Evolutionary conservation across 2,329 filamentous ascomycete genomes (phyloP).

Genomic region (Sporothrix sp.): DNA sequence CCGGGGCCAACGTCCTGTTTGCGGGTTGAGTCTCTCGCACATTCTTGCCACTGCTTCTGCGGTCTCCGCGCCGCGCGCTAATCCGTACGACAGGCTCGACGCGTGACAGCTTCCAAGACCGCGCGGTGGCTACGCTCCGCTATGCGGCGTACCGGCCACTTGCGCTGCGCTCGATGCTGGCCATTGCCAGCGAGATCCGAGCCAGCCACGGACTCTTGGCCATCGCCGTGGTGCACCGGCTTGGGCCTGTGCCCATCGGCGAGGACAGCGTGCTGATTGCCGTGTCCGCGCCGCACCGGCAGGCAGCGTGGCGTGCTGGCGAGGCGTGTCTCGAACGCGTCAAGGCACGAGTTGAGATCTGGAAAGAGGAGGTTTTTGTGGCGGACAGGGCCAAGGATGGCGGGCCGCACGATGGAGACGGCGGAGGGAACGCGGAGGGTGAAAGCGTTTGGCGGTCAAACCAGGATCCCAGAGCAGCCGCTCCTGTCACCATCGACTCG

Average conservation of each 20-base stretch:
- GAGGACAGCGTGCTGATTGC: constrained; percentile 90
- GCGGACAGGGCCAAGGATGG: neutral
- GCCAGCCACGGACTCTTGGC: constrained; percentile 56
- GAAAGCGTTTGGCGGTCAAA: constrained; percentile 13
- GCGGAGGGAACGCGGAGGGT: constrained; percentile 37
- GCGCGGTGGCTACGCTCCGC: constrained; percentile 62
- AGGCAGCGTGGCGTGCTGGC: constrained; percentile 76
- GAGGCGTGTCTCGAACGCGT: constrained; percentile 83
- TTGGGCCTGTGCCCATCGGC: constrained; percentile 78
- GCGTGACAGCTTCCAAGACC: constrained; percentile 60
- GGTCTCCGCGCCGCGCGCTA: constrained; percentile 8
- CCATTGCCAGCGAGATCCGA: constrained; percentile 49
- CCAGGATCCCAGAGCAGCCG: constrained; percentile 1
- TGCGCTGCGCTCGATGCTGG: constrained; percentile 58
- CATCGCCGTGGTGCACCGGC: constrained; percentile 72
- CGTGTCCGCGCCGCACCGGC: constrained; percentile 71
- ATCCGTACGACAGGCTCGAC: constrained; percentile 52
- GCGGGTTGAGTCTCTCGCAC: constrained; percentile 40
- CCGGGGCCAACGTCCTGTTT: constrained; percentile 69
- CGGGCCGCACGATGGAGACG: neutral
- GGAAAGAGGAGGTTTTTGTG: constrained; percentile 86
- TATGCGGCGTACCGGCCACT: constrained; percentile 66
- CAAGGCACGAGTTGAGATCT: constrained; percentile 84
- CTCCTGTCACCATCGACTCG: neutral
- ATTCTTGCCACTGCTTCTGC: neutral